Evolutionary conservation across 1,139 yeast genomes (phyloP), one percentile per base, ranked within the genome.

Genomic region (Scheffersomyces illinoinensis): DNA sequence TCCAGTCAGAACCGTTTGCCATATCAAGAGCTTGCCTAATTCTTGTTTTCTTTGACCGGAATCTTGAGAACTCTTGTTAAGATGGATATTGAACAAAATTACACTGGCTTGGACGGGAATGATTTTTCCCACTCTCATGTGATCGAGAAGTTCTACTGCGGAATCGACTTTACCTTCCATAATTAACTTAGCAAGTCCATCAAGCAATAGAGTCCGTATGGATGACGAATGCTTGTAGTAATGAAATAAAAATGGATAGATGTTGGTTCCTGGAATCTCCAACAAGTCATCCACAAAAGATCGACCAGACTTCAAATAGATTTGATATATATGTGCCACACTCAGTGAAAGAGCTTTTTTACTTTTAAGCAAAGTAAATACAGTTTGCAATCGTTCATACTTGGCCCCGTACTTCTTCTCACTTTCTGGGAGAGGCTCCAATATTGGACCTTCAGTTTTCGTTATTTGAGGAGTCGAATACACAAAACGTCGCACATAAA

Each of bases 281-380:
- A 72, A 59, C 48, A 71, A 58, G 54, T 73, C 77, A 24, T 65
- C 66, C 5, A 71, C 55, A 14, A 73, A 60, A 10, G 59, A 58
- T 4, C 26, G 51, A 17, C 24, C 51, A 2, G 51, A 7, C 26
- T 20, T 48, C n/a, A 10, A 24, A 26, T 48, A 48, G 17, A 48
- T 18, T 10, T 20, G 14, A 4, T 48, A n/a, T 14, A 48, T 48
- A 6, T n/a, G 51, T 21, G 51, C 14, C 7, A 48, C 19, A 48
- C 51, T 48, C n/a, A 18, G 24, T 10, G 51, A 21, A 20, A 48
- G 24, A 20, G 26, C 5, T n/a, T 24, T 52, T 18, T 57, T 57
- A 49, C 62, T 55, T 17, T 60, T 59, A 20, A 71, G 62, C 3
- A 66, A 24, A 14, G 56, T 55, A 52, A 64, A 66, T 8, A 66